Evolutionary conservation across 1,284 basidiomycete species (phyloP).

Genomic region (Xerocomus minutiporus): DNA sequence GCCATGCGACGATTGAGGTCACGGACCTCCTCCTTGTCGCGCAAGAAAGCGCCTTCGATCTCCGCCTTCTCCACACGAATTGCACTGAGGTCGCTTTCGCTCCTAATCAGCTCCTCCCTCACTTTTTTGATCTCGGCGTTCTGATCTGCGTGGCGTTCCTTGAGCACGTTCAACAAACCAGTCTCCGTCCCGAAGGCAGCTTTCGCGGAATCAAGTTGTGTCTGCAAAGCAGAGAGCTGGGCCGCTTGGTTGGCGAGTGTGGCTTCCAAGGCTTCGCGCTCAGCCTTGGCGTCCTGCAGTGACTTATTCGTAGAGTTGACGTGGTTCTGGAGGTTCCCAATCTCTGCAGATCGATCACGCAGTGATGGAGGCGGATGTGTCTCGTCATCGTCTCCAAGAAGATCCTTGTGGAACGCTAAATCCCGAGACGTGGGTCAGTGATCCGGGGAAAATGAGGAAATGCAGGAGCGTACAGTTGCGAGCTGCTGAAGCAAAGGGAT

Average conservation of each 20-base stretch:
- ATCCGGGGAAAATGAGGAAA: constrained; percentile 5
- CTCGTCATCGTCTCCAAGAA: constrained; percentile 70
- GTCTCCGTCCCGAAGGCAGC: constrained; percentile 85
- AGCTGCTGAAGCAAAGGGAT: constrained; percentile 40
- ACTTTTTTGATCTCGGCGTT: constrained; percentile 70
- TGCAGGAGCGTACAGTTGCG: constrained; percentile 27
- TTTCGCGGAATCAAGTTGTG: constrained; percentile 71
- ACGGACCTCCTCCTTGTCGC: constrained; percentile 93
- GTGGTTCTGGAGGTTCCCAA: constrained; percentile 84
- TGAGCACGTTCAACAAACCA: constrained; percentile 68
- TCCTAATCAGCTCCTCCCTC: constrained; percentile 79
- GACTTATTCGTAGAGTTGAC: constrained; percentile 76
- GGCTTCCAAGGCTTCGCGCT: constrained; percentile 55
- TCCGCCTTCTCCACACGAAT: constrained; percentile 89
- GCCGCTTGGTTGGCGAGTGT: constrained; percentile 59
- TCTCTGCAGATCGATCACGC: constrained; percentile 71
- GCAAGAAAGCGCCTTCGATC: constrained; percentile 80
- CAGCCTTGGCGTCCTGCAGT: constrained; percentile 55
- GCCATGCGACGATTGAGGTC: constrained; percentile 82
- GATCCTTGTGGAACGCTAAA: constrained; percentile 40
- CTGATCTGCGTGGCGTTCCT: constrained; percentile 71
- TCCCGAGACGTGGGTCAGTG: constrained; percentile 11
- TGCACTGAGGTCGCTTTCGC: constrained; percentile 90
- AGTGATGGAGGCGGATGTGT: constrained; percentile 46
- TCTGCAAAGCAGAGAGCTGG: constrained; percentile 69